Conservation (phyloP, 2,329 filamentous ascomycete genomes). For the Diaporthe caulivora region DNA sequence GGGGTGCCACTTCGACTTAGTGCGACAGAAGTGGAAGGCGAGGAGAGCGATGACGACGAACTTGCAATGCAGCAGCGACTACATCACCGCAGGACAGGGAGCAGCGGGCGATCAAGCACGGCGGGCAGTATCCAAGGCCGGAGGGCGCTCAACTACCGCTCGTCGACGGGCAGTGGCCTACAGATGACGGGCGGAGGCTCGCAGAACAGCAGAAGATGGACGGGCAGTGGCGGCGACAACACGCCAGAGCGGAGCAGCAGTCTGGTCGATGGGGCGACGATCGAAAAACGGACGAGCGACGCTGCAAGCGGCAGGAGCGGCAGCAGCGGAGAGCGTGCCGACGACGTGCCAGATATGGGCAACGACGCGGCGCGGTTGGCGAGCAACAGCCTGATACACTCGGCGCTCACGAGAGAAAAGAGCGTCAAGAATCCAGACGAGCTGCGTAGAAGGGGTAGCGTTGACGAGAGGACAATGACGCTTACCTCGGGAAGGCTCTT, state of each 20-base stretch:
- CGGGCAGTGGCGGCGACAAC: conserved; percentile 45
- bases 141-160: conserved; percentile 62
- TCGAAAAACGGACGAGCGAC: conserved; percentile 54
- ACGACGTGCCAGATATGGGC: conserved; percentile 68
- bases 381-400: conserved; percentile 69
- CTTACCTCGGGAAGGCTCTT: conserved; percentile 81
- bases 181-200: conserved; percentile 40
- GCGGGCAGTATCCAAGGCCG: conserved; percentile 58
- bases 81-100: conserved; percentile 79
- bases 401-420: conserved; percentile 72
- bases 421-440: conserved; percentile 78
- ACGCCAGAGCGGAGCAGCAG: conserved; percentile 69
- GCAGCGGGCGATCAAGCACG: conserved; percentile 80
- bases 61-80: conserved; percentile 60
- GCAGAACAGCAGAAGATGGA: conserved; percentile 39
- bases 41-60: conserved; percentile 83
- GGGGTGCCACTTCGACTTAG: conserved; percentile 92
- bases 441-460: conserved; percentile 80
- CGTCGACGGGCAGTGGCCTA: conserved; percentile 52
- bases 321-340: conserved; percentile 71
- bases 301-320: conserved; percentile 63
- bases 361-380: conserved; percentile 63
- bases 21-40: conserved; percentile 94
- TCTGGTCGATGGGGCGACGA: conserved; percentile 58
- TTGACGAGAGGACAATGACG: conserved; percentile 85